phyloP scores from a whole-genome alignment of 345 rosid genomes.

The Brassica rapa region DNA sequence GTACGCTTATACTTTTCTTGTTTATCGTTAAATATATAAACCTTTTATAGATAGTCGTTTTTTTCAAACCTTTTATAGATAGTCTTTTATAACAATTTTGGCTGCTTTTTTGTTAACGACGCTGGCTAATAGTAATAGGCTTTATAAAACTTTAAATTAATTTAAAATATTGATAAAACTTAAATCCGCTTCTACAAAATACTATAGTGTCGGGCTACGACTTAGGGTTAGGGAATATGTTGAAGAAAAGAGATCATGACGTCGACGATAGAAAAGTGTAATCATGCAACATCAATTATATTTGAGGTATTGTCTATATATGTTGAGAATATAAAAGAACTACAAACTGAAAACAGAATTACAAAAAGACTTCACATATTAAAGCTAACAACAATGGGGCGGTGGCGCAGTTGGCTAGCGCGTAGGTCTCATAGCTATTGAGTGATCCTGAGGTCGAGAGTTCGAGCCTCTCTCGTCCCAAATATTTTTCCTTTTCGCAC shows the following conservation, averaged over 20 bases:
- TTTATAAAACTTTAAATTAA: background rate
- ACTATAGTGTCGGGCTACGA: background rate
- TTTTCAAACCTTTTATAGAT: background rate
- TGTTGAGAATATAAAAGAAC: background rate
- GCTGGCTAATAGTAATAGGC: background rate
- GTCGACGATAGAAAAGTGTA: background rate
- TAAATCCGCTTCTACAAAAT: background rate
- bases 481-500: background rate
- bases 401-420: conserved; percentile 99
- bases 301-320: background rate
- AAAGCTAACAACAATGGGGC: conserved; percentile 44
- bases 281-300: conserved; percentile 6
- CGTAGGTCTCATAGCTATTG: conserved; percentile 90
- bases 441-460: conserved; percentile 98
- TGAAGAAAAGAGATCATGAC: background rate
- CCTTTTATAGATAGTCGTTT: background rate
- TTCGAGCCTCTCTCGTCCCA: conserved; percentile 97
- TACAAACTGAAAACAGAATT: too few species aligned
- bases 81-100: background rate
- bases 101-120: background rate
- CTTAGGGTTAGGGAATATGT: background rate
- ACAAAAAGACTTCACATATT: background rate
- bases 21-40: background rate
- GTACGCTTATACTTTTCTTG: background rate
- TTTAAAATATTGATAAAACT: background rate